Evolutionary conservation across 768 basidiomycete genomes (phyloP).

Genomic region (Imleria badia): DNA sequence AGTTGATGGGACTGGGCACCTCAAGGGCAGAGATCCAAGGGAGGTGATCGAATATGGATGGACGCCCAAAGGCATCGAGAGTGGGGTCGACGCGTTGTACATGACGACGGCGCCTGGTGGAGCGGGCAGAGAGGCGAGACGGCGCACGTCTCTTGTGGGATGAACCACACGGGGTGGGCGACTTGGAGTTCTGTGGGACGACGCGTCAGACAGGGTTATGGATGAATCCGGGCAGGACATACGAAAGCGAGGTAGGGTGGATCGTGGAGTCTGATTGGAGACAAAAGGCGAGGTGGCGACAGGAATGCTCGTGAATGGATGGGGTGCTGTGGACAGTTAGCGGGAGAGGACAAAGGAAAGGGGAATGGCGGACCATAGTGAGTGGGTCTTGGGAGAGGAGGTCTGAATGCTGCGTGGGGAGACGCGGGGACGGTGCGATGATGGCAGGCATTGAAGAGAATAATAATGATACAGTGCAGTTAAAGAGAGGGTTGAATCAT

Average conservation of each 20-base stretch:
- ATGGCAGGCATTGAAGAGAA: slow-evolving; percentile 41
- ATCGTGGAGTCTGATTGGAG: slow-evolving; percentile 38
- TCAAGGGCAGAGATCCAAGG: slow-evolving; percentile 69
- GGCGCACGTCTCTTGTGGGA: slow-evolving; percentile 38
- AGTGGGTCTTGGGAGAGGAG: slow-evolving; percentile 8
- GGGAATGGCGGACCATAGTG: slow-evolving; percentile 6
- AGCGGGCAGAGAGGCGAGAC: slow-evolving; percentile 35
- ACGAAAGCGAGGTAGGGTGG: slow-evolving; percentile 22
- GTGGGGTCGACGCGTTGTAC: slow-evolving; percentile 41
- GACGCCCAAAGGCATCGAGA: slow-evolving; percentile 33
- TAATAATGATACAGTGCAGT: slow-evolving; percentile 38
- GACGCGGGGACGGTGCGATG: slow-evolving; percentile 40
- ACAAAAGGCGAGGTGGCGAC: slow-evolving; percentile 37
- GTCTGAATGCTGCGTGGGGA: slow-evolving; percentile 21
- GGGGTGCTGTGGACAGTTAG: slow-evolving; percentile 20
- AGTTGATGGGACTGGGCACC: slow-evolving; percentile 41
- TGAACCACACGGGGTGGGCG: slow-evolving; percentile 38
- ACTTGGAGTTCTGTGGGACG: slow-evolving; percentile 37
- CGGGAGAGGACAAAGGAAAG: slow-evolving; percentile 5
- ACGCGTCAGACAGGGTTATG: slow-evolving; percentile 3
- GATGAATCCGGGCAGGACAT: slow-evolving; percentile 2
- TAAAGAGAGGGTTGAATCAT: slow-evolving; percentile 28
- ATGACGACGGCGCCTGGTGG: slow-evolving; percentile 44
- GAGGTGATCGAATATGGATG: slow-evolving; percentile 55
- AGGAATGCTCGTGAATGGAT: slow-evolving; percentile 19